Percentiles rank a stretch among this genome's conserved stretches.
These are phyloP conservation scores for Aspergillus pseudoglaucus DNA, from an alignment of 2,329 filamentous ascomycete species.

Conservation along the genomic window DNA sequence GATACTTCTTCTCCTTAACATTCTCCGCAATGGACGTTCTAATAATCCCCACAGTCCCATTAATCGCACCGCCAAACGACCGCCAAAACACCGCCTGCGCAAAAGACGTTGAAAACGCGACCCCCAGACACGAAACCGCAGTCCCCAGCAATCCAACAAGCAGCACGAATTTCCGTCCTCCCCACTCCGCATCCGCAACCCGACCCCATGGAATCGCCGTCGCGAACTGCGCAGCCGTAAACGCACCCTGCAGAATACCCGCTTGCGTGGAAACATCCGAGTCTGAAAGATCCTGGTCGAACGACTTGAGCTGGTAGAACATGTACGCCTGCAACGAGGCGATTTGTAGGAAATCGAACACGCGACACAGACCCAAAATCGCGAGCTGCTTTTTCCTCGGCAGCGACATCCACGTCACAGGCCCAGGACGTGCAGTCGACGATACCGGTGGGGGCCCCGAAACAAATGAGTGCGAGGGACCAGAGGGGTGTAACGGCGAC, in stretches of 20 bases:
- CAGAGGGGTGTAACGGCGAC: not conserved
- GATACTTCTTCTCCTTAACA: slow-evolving; percentile 61
- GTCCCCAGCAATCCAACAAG: slow-evolving; percentile 69
- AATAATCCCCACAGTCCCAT: slow-evolving; percentile 68
- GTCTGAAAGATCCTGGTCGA: slow-evolving; percentile 51
- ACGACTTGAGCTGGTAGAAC: slow-evolving; percentile 78
- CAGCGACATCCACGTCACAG: slow-evolving; percentile 36
- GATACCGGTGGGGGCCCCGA: slow-evolving; percentile 2
- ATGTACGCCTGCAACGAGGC: slow-evolving; percentile 57
- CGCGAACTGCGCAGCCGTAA: slow-evolving; percentile 71
- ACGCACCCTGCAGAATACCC: slow-evolving; percentile 67
- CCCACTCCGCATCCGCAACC: slow-evolving; percentile 55
- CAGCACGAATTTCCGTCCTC: slow-evolving; percentile 70
- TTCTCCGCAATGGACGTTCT: slow-evolving; percentile 67
- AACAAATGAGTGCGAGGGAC: slow-evolving; percentile 3
- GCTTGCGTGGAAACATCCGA: slow-evolving; percentile 66
- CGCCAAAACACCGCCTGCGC: slow-evolving; percentile 59
- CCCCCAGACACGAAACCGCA: slow-evolving; percentile 57
- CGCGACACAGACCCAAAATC: slow-evolving; percentile 32
- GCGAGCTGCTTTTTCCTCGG: slow-evolving; percentile 33
- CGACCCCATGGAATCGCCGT: slow-evolving; percentile 78
- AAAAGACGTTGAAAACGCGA: slow-evolving; percentile 62
- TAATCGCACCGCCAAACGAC: slow-evolving; percentile 59
- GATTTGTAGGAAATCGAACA: slow-evolving; percentile 37
- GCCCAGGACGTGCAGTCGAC: slow-evolving; percentile 14